Percentiles rank a stretch among this genome's conserved stretches.
phyloP scores from a whole-genome alignment of 2,329 filamentous ascomycete genomes.

The Hymenoscyphus fraxineus region DNA sequence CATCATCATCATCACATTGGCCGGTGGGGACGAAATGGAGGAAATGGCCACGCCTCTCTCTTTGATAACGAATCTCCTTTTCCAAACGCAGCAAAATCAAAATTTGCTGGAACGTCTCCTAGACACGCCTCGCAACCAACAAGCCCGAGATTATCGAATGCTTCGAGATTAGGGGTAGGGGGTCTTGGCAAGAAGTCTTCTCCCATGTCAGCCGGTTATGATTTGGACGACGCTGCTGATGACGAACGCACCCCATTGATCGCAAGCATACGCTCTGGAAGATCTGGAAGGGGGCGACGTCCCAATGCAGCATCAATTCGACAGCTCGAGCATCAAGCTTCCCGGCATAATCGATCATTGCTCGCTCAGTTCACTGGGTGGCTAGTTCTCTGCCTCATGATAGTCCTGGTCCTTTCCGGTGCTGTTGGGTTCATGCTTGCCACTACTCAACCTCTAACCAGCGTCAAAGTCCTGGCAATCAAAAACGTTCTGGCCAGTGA shows the following conservation, averaged over 20 bases:
- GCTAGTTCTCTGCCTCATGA: conserved; percentile 74
- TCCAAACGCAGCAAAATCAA: conserved; percentile 60
- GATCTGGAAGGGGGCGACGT: conserved; percentile 53
- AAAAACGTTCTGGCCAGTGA: conserved; percentile 89
- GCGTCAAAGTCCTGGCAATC: conserved; percentile 75
- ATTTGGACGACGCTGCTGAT: conserved; percentile 80
- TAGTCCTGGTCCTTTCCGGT: conserved; percentile 78
- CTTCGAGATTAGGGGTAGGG: conserved; percentile 35
- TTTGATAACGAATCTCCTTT: conserved; percentile 79
- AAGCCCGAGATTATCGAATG: conserved; percentile 59
- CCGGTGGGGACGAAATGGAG: conserved; percentile 68
- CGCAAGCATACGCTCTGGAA: conserved; percentile 56
- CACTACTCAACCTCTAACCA: conserved; percentile 79
- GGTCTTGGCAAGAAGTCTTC: conserved; percentile 52
- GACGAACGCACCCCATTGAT: conserved; percentile 86
- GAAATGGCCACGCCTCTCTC: conserved; percentile 65
- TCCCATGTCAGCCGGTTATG: conserved; percentile 63
- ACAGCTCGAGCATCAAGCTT: conserved; percentile 70
- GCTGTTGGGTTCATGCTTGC: conserved; percentile 86
- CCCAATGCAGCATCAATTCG: conserved; percentile 55
- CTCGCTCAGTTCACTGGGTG: conserved; percentile 78
- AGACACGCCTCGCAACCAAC: conserved; percentile 64
- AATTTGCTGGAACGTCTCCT: conserved; percentile 54
- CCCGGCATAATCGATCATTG: conserved; percentile 59
- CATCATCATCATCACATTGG: conserved; percentile 81